Evolutionary conservation across 2,329 filamentous ascomycete genomes (phyloP).

Genomic region (Neospermospora avenae): DNA sequence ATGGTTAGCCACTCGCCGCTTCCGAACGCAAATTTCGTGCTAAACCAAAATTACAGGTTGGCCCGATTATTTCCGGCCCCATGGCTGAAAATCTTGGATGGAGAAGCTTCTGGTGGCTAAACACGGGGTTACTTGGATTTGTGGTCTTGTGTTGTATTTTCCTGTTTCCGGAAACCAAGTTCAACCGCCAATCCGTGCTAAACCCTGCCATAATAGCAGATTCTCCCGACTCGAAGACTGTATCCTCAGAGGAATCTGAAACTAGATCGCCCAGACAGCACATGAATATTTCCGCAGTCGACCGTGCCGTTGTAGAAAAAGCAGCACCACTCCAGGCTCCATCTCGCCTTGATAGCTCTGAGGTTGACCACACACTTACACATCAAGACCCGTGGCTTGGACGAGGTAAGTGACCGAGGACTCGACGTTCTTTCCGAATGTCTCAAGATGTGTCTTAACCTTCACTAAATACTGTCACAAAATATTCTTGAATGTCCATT

Average conservation of each 20-base stretch:
- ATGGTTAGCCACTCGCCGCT: constrained; percentile 43
- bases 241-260: constrained; percentile 23
- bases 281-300: constrained; percentile 3
- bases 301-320: constrained; percentile 22
- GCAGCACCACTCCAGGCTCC: constrained; percentile 13
- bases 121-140: constrained; percentile 51
- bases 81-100: constrained; percentile 59
- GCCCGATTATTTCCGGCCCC: constrained; percentile 55
- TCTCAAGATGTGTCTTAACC: no score
- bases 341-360: constrained; percentile 20
- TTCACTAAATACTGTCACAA: no score
- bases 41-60: constrained; percentile 37
- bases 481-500: no score
- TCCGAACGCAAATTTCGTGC: constrained; percentile 10
- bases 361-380: constrained; percentile 36
- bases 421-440: no score
- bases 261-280: background rate
- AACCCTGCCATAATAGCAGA: constrained; percentile 8
- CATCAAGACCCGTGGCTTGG: constrained; percentile 53
- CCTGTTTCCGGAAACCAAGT: constrained; percentile 62
- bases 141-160: constrained; percentile 52
- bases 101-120: constrained; percentile 65
- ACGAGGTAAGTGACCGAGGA: constrained; percentile 47
- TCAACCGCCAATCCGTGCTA: constrained; percentile 41
- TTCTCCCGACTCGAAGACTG: constrained; percentile 18